Base-by-base conservation (phyloP, 2,329 filamentous ascomycete species). In the Colletotrichum brevisporum region DNA sequence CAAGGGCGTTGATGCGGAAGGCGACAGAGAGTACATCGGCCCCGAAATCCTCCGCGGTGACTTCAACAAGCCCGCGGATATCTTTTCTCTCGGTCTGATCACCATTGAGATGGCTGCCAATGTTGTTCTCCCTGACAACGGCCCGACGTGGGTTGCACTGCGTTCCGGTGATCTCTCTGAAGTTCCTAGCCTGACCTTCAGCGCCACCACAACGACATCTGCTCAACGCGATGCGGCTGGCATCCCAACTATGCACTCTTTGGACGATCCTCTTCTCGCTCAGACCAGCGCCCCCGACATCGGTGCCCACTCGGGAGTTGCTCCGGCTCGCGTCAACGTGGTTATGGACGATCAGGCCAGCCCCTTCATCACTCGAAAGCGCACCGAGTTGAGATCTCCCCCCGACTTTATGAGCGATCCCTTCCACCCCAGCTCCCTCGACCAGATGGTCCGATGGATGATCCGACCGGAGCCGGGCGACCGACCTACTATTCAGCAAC, bases 61-160 rank as follows among this genome's bases (percentile, higher is more conserved):
- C 71, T 96, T 92, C 74, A 94, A 97, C 81, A 96, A 95, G 79
- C 93, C 95, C 45, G 93, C 94, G 43, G 96, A 99, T 79, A 89
- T 99, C 58, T 99, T 98, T 80, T 94, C 96, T 12, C 89, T 99
- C 36, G 96, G 96, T 59, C 89, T 98, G 75, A 97, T 98, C 79
- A 93, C 97, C 78, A 89, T 98, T 57, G 96, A 99, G 82, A 96
- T 95, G 75, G 95, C 94, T 27, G 94, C 93, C 71, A 99, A 99
- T 76, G 94, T 97, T 58, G 91, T 94, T 71, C 90, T 99, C 31
- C 96, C 96, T 0, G 94, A 98, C 76, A 97, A 98, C 73, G 96
- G 96, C 53, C 88, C 91, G 16, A 93, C 92, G 16, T 99, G 96
- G 96, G 91, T 95, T 76, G 94, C 94, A 55, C 87, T 99, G 54